A percentile compares a stretch with the other conserved stretches of the same genome.
Evolutionary conservation across 768 basidiomycete genomes (phyloP).

Genomic region (Rickenella mellea): DNA sequence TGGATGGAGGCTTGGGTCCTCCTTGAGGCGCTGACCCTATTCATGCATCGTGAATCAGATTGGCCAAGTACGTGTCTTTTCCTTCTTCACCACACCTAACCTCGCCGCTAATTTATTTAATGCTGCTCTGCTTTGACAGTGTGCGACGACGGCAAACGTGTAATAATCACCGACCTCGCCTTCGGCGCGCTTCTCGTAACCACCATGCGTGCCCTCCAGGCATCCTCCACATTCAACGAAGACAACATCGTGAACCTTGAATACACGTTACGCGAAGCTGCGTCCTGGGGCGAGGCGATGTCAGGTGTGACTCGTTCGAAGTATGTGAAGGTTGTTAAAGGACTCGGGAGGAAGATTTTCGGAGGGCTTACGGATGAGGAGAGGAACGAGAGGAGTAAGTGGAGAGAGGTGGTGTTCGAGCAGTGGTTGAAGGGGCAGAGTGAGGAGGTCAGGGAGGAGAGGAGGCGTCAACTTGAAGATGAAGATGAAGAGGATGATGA

Average conservation of each 20-base stretch:
- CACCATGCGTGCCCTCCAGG: background rate
- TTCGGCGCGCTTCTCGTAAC: background rate
- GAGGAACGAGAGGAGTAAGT: background rate
- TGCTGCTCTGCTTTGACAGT: background rate
- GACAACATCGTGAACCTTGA: background rate
- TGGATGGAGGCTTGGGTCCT: constrained; percentile 7
- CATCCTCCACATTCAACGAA: background rate
- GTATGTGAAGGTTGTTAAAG: background rate
- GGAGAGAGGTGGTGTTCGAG: background rate
- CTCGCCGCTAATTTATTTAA: background rate
- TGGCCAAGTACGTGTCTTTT: constrained; percentile 1
- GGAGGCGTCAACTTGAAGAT: background rate
- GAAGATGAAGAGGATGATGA: constrained; percentile 29
- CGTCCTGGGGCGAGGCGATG: background rate
- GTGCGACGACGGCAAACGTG: background rate
- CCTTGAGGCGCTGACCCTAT: constrained; percentile 5
- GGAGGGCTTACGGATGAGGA: background rate
- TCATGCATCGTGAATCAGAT: background rate
- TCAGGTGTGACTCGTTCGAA: background rate
- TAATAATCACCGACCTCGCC: background rate
- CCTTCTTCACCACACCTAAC: background rate
- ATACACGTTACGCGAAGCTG: background rate
- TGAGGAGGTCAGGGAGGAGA: background rate
- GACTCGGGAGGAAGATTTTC: background rate
- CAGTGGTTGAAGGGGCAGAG: background rate